phyloP scores from a whole-genome alignment of 2,329 filamentous ascomycete species.

The Helotiales sp. region DNA sequence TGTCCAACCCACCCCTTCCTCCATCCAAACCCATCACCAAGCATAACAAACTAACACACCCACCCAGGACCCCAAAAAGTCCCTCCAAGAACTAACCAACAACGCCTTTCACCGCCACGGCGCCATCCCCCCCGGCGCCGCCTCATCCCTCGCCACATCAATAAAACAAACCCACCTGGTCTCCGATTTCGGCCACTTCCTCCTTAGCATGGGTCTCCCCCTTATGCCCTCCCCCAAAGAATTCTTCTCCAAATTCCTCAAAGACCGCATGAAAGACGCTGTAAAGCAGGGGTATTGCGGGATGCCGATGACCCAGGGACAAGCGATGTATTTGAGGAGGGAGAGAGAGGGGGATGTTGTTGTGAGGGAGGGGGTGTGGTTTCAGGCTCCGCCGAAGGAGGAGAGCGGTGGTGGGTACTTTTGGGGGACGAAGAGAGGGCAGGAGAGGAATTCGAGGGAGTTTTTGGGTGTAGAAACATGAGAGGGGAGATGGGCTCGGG shows the following conservation, averaged over 20 bases:
- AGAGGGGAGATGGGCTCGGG: too few species aligned
- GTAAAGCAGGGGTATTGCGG: neutral
- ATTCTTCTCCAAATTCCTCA: neutral
- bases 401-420: neutral
- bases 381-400: neutral
- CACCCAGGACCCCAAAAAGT: slow-evolving; percentile 32
- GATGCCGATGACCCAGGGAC: neutral
- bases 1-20: too few species aligned
- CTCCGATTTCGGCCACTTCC: slow-evolving; percentile 35
- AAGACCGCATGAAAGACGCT: neutral
- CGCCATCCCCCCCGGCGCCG: slow-evolving; percentile 42
- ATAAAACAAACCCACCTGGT: slow-evolving; percentile 45
- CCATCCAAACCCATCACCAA: too few species aligned
- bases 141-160: slow-evolving; percentile 39
- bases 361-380: neutral
- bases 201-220: neutral
- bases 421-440: too few species aligned
- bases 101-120: slow-evolving; percentile 47
- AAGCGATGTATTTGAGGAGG: neutral
- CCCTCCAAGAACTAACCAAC: slow-evolving; percentile 41
- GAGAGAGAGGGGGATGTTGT: neutral
- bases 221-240: neutral
- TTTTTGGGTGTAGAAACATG: too few species aligned
- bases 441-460: too few species aligned
- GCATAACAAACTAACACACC: too few species aligned